Base-by-base conservation (phyloP, 2,329 filamentous ascomycete species). In the Ophiostoma fasciatum region DNA sequence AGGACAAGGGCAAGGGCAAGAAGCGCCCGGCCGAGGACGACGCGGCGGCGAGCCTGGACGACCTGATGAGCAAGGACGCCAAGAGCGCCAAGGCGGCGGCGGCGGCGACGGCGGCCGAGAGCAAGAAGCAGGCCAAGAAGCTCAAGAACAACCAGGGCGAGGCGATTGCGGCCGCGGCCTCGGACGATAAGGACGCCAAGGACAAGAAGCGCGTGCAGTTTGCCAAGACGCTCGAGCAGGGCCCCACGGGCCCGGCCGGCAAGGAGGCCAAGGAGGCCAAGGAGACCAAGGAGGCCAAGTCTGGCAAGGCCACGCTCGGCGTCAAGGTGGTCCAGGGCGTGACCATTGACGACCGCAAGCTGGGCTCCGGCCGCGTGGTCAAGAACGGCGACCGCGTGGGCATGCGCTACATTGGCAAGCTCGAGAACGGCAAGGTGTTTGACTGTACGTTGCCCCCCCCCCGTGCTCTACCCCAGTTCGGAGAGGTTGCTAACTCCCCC, bases 341-440 rank as follows among this genome's bases (percentile, higher is more conserved):
- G 44, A 93, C 77, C 48, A 68, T 98, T 47, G 90, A 98, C 51
- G 90, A 98, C 68, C 87, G 88, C 68, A 96, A 94, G 67, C 56
- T 83, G 45, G 90, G 90, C 41, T 75, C 71, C 46, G 90, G 90
- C 48, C 78, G 80, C 45, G 75, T 73, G 38, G 85, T 79, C 45
- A 96, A 96, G 79, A 79, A 76, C 52, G 88, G 90, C 45, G 82
- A 92, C 66, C 80, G 74, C 47, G 78, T 98, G 43, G 77, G 84
- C 52, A 90, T 98, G 74, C 78, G 90, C 54, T 98, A 98, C 66
- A 96, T 98, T 51, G 90, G 90, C 60, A 98, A 98, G 72, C 80
- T 90, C 44, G 73, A 78, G 54, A 81, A 93, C 60, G 85, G 85
- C 61, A 92, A 94, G 66, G 77, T 93, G 48, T 98, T 98, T 53